phyloP scores from a whole-genome alignment of 2,329 filamentous ascomycete genomes.

The Hypomyces perniciosus region DNA sequence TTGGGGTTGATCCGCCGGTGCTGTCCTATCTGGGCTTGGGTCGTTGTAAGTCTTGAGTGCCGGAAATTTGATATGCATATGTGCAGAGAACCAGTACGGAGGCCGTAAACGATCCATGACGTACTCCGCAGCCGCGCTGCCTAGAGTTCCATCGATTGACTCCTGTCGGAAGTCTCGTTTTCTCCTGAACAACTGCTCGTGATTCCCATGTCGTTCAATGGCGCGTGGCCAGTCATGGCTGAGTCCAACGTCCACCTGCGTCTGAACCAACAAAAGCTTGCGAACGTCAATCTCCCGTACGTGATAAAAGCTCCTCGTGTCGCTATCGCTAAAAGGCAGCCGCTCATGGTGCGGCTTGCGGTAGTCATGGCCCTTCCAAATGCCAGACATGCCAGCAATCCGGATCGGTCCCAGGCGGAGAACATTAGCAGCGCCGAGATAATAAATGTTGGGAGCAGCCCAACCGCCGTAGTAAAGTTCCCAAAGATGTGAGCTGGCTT shows the following conservation, averaged over 20 bases:
- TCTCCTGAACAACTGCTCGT: conserved; percentile 58
- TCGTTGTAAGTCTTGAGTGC: conserved; percentile 58
- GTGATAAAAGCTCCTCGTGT: conserved; percentile 81
- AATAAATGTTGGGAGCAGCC: conserved; percentile 96
- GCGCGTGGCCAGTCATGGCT: conserved; percentile 94
- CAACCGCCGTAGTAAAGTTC: conserved; percentile 96
- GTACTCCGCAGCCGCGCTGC: conserved; percentile 71
- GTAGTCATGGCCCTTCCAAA: conserved; percentile 91
- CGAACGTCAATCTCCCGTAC: conserved; percentile 85
- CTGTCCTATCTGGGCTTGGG: conserved; percentile 18
- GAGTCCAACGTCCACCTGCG: conserved; percentile 83
- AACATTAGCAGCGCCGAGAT: conserved; percentile 88
- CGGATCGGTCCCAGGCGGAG: conserved; percentile 76
- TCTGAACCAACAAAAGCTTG: conserved; percentile 77
- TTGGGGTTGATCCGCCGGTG: conserved; percentile 12
- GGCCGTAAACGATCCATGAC: conserved; percentile 79
- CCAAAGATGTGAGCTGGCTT: conserved; percentile 83
- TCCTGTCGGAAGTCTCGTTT: conserved; percentile 75
- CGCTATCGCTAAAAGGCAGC: conserved; percentile 71
- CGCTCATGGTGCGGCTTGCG: conserved; percentile 77
- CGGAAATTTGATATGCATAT: conserved; percentile 83
- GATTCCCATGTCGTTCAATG: conserved; percentile 73
- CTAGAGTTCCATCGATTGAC: conserved; percentile 67
- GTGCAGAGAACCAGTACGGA: conserved; percentile 85
- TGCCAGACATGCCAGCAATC: conserved; percentile 86